Evolutionary conservation across 805 yeast species (phyloP), one percentile per base, ranked within the genome.

Genomic region (Kuraishia capsulata): DNA sequence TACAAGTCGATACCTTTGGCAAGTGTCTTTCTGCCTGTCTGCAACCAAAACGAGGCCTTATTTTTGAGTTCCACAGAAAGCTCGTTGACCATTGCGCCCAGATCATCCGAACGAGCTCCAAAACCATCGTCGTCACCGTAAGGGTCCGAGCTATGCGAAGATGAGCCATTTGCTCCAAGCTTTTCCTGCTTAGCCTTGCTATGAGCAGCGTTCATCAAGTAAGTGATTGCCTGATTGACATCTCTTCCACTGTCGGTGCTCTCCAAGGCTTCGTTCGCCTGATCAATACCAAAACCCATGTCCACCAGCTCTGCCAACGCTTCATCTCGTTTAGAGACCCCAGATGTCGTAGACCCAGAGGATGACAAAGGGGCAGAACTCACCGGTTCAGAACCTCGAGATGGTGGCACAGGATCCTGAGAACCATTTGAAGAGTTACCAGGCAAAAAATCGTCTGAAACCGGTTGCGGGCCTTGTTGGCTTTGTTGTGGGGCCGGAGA

Each of bases 281-380:
- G 72, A 2, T 74, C 78, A 1, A 71, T 61, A 1, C 80, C 57
- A 49, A 86, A 86, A 2, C 95, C 95, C 76, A 86, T 86, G 42
- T 85, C 92, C 2, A 83, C 57, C 32, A 85, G 62, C 46, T 77
- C 83, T 0, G 90, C 90, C 14, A 84, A 52, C 1, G 76, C 65
- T 31, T 60, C 61, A 45, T 78, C 83, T 33, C 56, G 54, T 6
- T 52, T 53, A 28, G 41, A 51, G 10, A 41, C 36, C 20, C 41
- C 40, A 5, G 37, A 24, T 4, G 31, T 30, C n/a, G 44, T 37
- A 4, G 41, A 30, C 19, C 43, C 6, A 11, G 35, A 13, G 8
- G 23, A 6, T 2, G 41, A 39, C 14, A 28, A 10, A 8, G 5
- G 26, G 18, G 18, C 21, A 3, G 34, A 19, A 19, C 19, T n/a